A percentile compares a stretch with the other conserved stretches of the same genome.
These are phyloP conservation scores for Phanerochaete sordida DNA, from an alignment of 768 basidiomycete species.

Conservation along the genomic window DNA sequence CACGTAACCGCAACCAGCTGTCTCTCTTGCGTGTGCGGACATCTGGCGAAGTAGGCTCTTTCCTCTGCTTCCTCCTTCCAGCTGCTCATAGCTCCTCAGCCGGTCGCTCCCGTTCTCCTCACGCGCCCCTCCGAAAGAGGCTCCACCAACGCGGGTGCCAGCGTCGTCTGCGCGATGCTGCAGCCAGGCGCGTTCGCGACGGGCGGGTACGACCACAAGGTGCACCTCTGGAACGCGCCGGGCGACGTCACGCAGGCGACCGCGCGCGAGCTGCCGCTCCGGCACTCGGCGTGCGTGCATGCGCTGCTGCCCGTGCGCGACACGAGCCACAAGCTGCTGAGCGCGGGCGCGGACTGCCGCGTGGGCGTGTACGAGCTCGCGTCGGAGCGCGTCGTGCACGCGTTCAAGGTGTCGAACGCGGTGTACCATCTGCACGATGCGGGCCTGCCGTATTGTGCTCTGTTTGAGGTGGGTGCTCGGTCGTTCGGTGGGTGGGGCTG, in stretches of 20 bases:
- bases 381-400: conserved; percentile 39
- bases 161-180: conserved; percentile 38
- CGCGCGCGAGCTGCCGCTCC: conserved; percentile 32
- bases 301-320: conserved; percentile 41
- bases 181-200: conserved; percentile 42
- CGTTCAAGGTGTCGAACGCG: conserved; percentile 38
- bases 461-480: conserved; percentile 39
- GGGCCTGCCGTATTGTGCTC: conserved; percentile 34
- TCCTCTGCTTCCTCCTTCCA: neutral
- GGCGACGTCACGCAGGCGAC: conserved; percentile 30
- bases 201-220: conserved; percentile 45
- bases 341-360: conserved; percentile 46
- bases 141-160: conserved; percentile 37
- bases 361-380: conserved; percentile 44
- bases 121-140: conserved; percentile 9
- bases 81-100: neutral
- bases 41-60: neutral
- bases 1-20: conserved; percentile 26
- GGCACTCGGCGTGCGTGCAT: conserved; percentile 40
- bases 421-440: conserved; percentile 41
- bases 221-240: conserved; percentile 42
- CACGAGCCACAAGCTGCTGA: conserved; percentile 43
- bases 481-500: neutral
- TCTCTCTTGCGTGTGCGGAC: conserved; percentile 13
- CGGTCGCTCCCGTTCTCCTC: neutral